Evolutionary conservation across 2,329 filamentous ascomycete genomes (phyloP), one percentile per base, ranked within the genome.

Genomic region (Cladosporium sp.): DNA sequence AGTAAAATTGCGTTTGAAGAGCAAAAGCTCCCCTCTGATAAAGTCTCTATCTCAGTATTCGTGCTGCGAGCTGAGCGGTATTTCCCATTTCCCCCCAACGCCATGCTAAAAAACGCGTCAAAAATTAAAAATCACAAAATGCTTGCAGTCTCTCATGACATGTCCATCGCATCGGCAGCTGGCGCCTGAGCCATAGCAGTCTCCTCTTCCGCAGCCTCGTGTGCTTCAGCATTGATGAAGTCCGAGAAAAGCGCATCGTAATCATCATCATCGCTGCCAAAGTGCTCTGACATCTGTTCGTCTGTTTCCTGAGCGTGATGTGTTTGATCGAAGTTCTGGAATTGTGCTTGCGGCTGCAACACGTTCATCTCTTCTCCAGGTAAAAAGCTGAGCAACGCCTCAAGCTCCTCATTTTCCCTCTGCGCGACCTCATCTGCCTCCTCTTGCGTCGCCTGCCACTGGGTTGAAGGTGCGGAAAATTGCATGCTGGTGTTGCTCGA

Each of bases 241-340:
- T 88, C 82, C 71, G 80, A 78, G 63, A 95, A 83, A 7, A 83
- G 69, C 54, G 70, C 69, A 58, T 83, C 78, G 58, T 82, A 83
- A 54, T 82, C 79, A 30, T 77, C 75, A n/a, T 80, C 78, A 54
- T 82, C 78, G 56, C 76, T 77, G n/a, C 72, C 71, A 68, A 56
- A 63, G 63, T 54, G 63, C 12, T 22, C 48, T 33, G 40, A 45
- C 49, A 29, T 51, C 40, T 53, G 27, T 33, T 49, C 32, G 52
- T 59, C 59, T 16, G 62, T 59, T 42, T 70, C 64, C 58, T 68
- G 64, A 9, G 55, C 54, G 12, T 35, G 12, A 16, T 1, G 13
- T 25, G 52, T 43, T 27, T 53, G 45, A 33, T 48, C 53, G n/a
- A 42, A 45, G 2, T n/a, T 13, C 40, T 53, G 49, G 15, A 45